phyloP scores from a whole-genome alignment of 805 yeast genomes.

The Nakazawaea ernobii region DNA sequence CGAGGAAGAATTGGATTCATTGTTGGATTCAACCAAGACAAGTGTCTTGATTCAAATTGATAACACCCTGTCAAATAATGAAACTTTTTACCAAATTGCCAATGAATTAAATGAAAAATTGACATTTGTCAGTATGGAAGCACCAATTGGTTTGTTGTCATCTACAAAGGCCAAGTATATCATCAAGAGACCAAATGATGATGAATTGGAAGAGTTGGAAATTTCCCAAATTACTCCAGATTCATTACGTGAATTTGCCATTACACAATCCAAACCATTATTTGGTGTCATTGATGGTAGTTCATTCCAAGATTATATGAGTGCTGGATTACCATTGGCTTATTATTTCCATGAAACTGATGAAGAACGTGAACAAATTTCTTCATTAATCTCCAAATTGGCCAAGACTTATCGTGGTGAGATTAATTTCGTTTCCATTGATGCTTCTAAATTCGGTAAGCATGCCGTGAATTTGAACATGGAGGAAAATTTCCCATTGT shows the following conservation, averaged over 20 bases:
- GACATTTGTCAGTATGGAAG: slow-evolving; percentile 45
- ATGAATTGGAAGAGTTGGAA: slow-evolving; percentile 10
- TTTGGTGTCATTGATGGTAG: slow-evolving; percentile 84
- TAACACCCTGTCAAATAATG: slow-evolving; percentile 34
- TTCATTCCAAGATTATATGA: slow-evolving; percentile 71
- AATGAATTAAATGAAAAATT: slow-evolving; percentile 54
- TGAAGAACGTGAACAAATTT: slow-evolving; percentile 57
- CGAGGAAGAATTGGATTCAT: slow-evolving; percentile 43
- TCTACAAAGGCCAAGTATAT: slow-evolving; percentile 33
- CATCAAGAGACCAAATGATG: slow-evolving; percentile 41
- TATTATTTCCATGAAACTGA: slow-evolving; percentile 77
- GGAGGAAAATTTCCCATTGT: slow-evolving; percentile 82
- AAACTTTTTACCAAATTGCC: slow-evolving; percentile 62
- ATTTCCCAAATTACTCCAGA: too few relatives aligned
- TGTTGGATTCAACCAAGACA: slow-evolving; percentile 41
- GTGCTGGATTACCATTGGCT: slow-evolving; percentile 70
- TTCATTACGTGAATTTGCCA: slow-evolving; percentile 42
- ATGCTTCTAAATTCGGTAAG: slow-evolving; percentile 72
- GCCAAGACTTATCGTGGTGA: slow-evolving; percentile 76
- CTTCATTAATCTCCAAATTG: slow-evolving; percentile 47
- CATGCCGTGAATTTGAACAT: slow-evolving; percentile 85
- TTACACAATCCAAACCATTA: slow-evolving; percentile 66
- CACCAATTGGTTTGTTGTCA: slow-evolving; percentile 29
- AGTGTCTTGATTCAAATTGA: slow-evolving; percentile 52
- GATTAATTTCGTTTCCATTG: slow-evolving; percentile 83